These are phyloP conservation scores for Cetraspora pellucida DNA, from an alignment of 192 early-diverging fungal species.

Conservation along the genomic window DNA sequence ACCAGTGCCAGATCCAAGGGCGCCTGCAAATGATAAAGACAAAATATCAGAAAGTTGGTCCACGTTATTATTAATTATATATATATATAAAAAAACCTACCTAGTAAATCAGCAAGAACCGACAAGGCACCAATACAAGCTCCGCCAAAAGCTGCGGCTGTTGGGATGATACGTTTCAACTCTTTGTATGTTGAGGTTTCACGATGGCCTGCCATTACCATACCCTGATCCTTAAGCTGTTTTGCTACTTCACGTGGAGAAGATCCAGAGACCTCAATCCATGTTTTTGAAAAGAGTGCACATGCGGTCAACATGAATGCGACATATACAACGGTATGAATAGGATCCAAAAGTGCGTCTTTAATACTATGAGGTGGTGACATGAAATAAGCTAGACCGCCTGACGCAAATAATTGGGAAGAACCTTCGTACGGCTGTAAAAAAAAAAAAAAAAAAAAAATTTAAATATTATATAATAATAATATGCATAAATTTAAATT, in stretches of 20 bases:
- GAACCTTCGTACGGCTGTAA: constrained; percentile 88
- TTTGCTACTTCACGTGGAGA: constrained; percentile 97
- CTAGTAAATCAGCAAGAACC: constrained; percentile 95
- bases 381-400: constrained; percentile 97
- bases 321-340: constrained; percentile 94
- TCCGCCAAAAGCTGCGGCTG: constrained; percentile 96
- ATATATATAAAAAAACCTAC: constrained; percentile 6
- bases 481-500: constrained; percentile 21
- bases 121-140: constrained; percentile 94
- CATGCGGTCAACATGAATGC: constrained; percentile 94
- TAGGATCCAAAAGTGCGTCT: constrained; percentile 86
- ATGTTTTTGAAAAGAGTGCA: constrained; percentile 95
- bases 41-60: neutral
- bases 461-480: neutral
- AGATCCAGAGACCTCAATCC: constrained; percentile 99
- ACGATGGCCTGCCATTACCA: constrained; percentile 92
- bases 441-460: neutral
- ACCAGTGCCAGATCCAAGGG: constrained; percentile 99
- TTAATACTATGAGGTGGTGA: constrained; percentile 90
- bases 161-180: constrained; percentile 98
- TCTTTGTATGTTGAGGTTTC: constrained; percentile 99
- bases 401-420: constrained; percentile 89
- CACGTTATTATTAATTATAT: neutral
- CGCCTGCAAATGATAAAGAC: constrained; percentile 46
- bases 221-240: constrained; percentile 97